Conservation (phyloP, 1,284 basidiomycete genomes). For the Apiotrichum montevideense region DNA sequence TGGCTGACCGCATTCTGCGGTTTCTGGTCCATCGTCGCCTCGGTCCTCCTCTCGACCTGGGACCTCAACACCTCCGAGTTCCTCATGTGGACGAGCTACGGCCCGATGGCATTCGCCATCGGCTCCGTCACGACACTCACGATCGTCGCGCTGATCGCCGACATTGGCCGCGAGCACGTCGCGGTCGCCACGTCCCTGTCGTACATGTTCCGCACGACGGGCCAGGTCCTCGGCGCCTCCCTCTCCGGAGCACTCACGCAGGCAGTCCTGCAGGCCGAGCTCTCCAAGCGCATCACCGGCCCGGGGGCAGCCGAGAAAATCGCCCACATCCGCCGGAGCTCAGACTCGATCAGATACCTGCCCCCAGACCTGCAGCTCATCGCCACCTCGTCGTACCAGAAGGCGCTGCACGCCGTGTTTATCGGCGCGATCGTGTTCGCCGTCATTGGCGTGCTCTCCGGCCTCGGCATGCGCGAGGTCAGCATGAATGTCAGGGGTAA, state of each 20-base stretch:
- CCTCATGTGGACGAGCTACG: conserved; percentile 33
- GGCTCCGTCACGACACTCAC: conserved; percentile 38
- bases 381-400: conserved; percentile 75
- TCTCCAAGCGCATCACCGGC: conserved; percentile 63
- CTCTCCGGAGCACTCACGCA: conserved; percentile 73
- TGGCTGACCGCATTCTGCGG: conserved; percentile 45
- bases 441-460: conserved; percentile 27
- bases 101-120: conserved; percentile 13
- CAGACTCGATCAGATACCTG: conserved; percentile 68
- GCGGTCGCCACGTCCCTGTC: conserved; percentile 80
- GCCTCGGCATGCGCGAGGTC: conserved; percentile 35
- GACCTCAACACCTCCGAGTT: conserved; percentile 50
- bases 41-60: conserved; percentile 28
- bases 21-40: conserved; percentile 19
- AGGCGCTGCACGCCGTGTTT: conserved; percentile 79
- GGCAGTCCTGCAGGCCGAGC: conserved; percentile 61
- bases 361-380: conserved; percentile 57
- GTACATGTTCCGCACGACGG: conserved; percentile 81
- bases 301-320: conserved; percentile 56
- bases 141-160: conserved; percentile 36
- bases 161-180: conserved; percentile 33
- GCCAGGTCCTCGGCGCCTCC: conserved; percentile 85
- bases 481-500: conserved; percentile 17
- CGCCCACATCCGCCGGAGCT: conserved; percentile 63
- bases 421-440: conserved; percentile 58